These are phyloP conservation scores for Jacaranda mimosifolia DNA, from an alignment of 257 asterid genomes.

Conservation along the genomic window DNA sequence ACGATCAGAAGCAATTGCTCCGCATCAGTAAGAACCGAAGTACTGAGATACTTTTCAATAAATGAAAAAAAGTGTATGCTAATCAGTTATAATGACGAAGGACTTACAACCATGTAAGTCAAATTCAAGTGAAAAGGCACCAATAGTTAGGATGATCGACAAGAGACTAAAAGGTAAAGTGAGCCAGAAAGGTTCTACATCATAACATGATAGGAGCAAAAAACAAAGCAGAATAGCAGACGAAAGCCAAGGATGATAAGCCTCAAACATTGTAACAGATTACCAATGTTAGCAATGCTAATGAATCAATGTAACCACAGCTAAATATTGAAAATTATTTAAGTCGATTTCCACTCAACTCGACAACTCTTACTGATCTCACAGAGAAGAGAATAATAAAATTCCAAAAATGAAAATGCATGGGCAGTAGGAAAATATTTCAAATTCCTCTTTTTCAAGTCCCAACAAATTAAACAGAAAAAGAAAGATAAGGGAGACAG, in stretches of 20 bases:
- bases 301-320: background rate
- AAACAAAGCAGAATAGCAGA: background rate
- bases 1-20: constrained; percentile 16
- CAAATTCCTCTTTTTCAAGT: constrained; percentile 17
- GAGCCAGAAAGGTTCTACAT: constrained; percentile 5
- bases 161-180: background rate
- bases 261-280: background rate
- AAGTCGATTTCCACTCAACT: background rate
- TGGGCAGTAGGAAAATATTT: constrained; percentile 10
- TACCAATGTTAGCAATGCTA: background rate
- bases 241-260: background rate
- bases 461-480: constrained; percentile 2
- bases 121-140: constrained; percentile 3
- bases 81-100: background rate
- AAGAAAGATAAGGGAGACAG: background rate
- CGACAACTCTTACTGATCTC: background rate
- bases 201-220: background rate
- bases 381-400: background rate
- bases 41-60: background rate
- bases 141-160: background rate
- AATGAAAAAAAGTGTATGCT: background rate
- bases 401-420: background rate
- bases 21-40: constrained; percentile 5
- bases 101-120: background rate
- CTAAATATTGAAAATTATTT: background rate